Conservation (phyloP, 805 yeast species). For the Candida vartiovaarae region DNA sequence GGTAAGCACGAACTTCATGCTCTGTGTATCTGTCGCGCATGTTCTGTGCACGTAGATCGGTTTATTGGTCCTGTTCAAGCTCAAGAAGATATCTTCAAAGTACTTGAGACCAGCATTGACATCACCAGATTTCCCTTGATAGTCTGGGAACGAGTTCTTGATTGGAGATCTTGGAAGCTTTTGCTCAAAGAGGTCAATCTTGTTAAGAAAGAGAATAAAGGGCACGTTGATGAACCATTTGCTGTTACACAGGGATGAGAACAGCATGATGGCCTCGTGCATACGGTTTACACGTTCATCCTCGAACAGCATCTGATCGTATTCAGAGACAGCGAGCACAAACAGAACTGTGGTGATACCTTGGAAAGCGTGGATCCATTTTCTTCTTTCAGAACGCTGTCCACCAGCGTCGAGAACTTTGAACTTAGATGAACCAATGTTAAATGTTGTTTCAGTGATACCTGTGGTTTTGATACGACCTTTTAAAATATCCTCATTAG, state of each 20-base stretch:
- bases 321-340: slow-evolving; percentile 86
- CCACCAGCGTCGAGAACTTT: slow-evolving; percentile 95
- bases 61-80: slow-evolving; percentile 52
- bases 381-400: slow-evolving; percentile 82
- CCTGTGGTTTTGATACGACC: slow-evolving; percentile 97
- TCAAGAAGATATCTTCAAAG: slow-evolving; percentile 61
- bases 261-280: slow-evolving; percentile 82
- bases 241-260: slow-evolving; percentile 78
- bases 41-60: slow-evolving; percentile 91
- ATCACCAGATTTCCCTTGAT: slow-evolving; percentile 56
- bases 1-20: slow-evolving; percentile 83
- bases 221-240: slow-evolving; percentile 83
- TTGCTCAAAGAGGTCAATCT: slow-evolving; percentile 71
- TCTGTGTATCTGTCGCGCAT: slow-evolving; percentile 87
- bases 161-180: slow-evolving; percentile 66
- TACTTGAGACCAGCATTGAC: slow-evolving; percentile 61
- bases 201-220: slow-evolving; percentile 82
- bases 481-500: slow-evolving; percentile 76
- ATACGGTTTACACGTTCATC: slow-evolving; percentile 85
- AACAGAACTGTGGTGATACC: slow-evolving; percentile 82
- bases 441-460: slow-evolving; percentile 78
- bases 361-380: slow-evolving; percentile 94
- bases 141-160: slow-evolving; percentile 70
- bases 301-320: slow-evolving; percentile 86
- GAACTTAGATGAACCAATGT: slow-evolving; percentile 57